A percentile compares a stretch with the other conserved stretches of the same genome.
Conservation (phyloP, 208 protist genomes). For the Leishmania gerbilli region DNA sequence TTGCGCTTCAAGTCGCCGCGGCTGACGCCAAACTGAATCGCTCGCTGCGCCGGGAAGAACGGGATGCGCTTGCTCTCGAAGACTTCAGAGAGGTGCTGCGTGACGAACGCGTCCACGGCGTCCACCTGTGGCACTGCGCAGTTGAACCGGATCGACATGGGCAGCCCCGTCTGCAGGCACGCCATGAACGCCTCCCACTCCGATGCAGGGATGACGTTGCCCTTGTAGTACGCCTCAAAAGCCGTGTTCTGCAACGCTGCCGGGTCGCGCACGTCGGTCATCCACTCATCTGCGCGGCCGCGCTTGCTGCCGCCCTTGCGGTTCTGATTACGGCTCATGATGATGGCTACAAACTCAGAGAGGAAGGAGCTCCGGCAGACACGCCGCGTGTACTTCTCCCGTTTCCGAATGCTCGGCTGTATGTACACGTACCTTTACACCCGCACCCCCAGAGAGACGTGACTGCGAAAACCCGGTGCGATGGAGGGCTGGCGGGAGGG, state of each 20-base stretch:
- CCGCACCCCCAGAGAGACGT: neutral
- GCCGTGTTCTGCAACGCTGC: constrained; percentile 57
- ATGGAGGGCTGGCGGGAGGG: neutral
- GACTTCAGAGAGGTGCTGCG: constrained; percentile 37
- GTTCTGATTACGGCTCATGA: constrained; percentile 82
- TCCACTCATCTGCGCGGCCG: constrained; percentile 60
- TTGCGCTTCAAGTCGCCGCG: constrained; percentile 83
- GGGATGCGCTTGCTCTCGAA: constrained; percentile 52
- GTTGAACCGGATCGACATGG: constrained; percentile 77
- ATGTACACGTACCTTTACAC: neutral
- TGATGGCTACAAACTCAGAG: constrained; percentile 3
- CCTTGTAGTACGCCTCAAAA: constrained; percentile 79
- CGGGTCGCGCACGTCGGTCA: constrained; percentile 60
- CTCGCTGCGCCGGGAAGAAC: constrained; percentile 61
- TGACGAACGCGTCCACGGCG: constrained; percentile 46
- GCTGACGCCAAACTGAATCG: constrained; percentile 78
- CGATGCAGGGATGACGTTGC: constrained; percentile 49
- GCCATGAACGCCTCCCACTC: constrained; percentile 71
- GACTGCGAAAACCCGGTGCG: neutral
- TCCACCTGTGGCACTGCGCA: constrained; percentile 30
- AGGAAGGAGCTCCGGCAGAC: neutral
- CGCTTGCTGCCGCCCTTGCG: constrained; percentile 71
- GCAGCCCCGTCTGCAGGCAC: constrained; percentile 71
- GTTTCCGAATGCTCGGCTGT: neutral
- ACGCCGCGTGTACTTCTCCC: constrained; percentile 5